Conservation (phyloP, 2,329 filamentous ascomycete species). For the Phaeomoniella chlamydospora region DNA sequence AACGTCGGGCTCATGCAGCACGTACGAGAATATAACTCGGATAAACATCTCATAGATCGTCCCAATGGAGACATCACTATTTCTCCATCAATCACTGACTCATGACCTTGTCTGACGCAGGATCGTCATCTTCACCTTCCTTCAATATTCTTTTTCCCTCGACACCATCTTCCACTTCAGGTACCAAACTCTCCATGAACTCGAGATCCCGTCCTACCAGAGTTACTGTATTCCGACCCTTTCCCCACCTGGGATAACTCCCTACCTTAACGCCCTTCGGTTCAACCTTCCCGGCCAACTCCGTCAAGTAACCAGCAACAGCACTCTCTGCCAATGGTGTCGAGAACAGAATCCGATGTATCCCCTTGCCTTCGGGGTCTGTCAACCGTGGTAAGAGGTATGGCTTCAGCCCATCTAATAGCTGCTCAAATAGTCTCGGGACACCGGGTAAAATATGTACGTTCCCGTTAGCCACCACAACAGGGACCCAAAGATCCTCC, state of each 20-base stretch:
- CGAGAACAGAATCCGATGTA: constrained; percentile 64
- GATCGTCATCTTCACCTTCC: constrained; percentile 58
- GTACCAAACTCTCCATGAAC: constrained; percentile 63
- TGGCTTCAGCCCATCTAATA: constrained; percentile 66
- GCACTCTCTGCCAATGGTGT: constrained; percentile 79
- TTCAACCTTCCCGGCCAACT: constrained; percentile 60
- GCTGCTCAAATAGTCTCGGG: constrained; percentile 64
- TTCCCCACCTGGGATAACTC: constrained; percentile 87
- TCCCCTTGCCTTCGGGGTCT: constrained; percentile 71
- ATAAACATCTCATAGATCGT: no score
- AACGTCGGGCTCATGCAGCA: no score
- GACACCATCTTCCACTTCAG: constrained; percentile 64
- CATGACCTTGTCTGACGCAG: constrained; percentile 3
- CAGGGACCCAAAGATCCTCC: constrained; percentile 80
- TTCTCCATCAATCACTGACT: no score
- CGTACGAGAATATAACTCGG: no score
- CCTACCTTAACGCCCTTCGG: constrained; percentile 78
- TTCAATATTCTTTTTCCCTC: constrained; percentile 53
- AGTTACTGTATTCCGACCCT: constrained; percentile 76
- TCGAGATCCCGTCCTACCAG: constrained; percentile 63
- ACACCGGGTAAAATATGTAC: constrained; percentile 87
- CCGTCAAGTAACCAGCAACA: constrained; percentile 69
- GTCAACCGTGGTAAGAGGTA: constrained; percentile 53
- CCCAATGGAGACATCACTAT: no score
- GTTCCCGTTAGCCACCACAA: constrained; percentile 81